Evolutionary conservation across 2,329 filamentous ascomycete genomes (phyloP), one percentile per base, ranked within the genome.

Genomic region (Lachnellula occidentalis): DNA sequence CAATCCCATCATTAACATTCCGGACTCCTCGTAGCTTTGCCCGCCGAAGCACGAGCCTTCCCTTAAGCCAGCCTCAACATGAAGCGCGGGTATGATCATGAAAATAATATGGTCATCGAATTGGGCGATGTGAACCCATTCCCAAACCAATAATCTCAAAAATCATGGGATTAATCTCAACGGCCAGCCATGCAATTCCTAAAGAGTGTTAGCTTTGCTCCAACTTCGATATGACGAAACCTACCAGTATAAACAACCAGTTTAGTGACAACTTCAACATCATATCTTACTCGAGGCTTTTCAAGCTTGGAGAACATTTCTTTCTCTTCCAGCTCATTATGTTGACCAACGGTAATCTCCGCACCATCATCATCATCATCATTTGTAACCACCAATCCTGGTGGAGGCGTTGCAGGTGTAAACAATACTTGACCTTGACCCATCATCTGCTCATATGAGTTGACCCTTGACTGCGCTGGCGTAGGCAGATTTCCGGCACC

Each of bases 201-300:
- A 34, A 46, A 45, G 3, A 2, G 19, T 24, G 21, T 58, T 34
- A 48, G 55, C 21, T 54, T 31, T 17, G 48, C 48, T 43, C 7
- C 5, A 14, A 22, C 2, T 8, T 21, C 2, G 14, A 7, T 45
- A 11, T 12, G 14, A 21, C 5, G n/a, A 4, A 15, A 73, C 84
- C 71, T 74, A 90, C 92, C 94, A 56, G 87, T 81, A 74, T 99
- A 99, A 22, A 99, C 90, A 64, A 99, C 88, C 57, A 99, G 73
- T 73, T 96, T 97, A 5, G 94, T 97, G 37, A 99, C 88, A 39
- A 99, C 92, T 72, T 99, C 94, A n/a, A 97, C 92, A 72, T 99
- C 94, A 67, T 97, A 99, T 64, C 92, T 80, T 56, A 96, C 92
- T 62, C 94, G 83, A 48, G 94, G 91, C 72, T 87, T 90, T 59